A percentile compares a stretch with the other conserved stretches of the same genome.
phyloP scores from a whole-genome alignment of 1,284 basidiomycete species.

The Apiotrichum sp. region DNA sequence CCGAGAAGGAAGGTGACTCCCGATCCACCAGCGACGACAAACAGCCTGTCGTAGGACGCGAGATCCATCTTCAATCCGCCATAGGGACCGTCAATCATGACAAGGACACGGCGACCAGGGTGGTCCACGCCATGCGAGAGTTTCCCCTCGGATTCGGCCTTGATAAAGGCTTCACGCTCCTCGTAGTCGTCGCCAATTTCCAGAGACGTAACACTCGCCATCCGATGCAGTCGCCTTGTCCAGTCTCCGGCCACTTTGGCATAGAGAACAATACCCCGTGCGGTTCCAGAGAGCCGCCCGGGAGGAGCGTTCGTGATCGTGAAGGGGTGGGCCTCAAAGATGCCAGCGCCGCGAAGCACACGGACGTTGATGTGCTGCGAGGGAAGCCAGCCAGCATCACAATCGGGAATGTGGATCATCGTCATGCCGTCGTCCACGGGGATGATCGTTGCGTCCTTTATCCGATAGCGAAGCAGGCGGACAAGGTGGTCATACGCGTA shows the following conservation, averaged over 20 bases:
- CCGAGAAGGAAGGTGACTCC: conserved; percentile 43
- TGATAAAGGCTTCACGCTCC: conserved; percentile 27
- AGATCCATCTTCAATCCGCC: conserved; percentile 39
- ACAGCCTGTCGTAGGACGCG: conserved; percentile 28
- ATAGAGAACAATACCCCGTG: conserved; percentile 40
- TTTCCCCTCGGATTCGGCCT: background rate
- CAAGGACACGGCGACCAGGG: conserved; percentile 30
- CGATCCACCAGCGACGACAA: conserved; percentile 41
- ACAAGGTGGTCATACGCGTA: conserved; percentile 63
- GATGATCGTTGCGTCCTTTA: conserved; percentile 66
- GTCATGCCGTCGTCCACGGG: conserved; percentile 63
- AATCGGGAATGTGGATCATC: conserved; percentile 64
- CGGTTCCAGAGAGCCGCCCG: conserved; percentile 17
- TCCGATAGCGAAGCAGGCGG: conserved; percentile 60
- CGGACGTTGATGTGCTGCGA: conserved; percentile 72
- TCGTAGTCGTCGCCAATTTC: conserved; percentile 26
- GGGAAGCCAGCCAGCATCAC: conserved; percentile 64
- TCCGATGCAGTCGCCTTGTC: conserved; percentile 33
- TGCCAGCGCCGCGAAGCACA: conserved; percentile 56
- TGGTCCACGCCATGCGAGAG: conserved; percentile 16
- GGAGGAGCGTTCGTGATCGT: conserved; percentile 64
- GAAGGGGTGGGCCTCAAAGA: conserved; percentile 67
- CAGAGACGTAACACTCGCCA: conserved; percentile 21
- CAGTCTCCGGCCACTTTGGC: conserved; percentile 41
- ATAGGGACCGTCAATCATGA: conserved; percentile 43